A percentile compares a stretch with the other conserved stretches of the same genome.
Evolutionary conservation across 1,139 yeast species (phyloP).

Genomic region (Scheffersomyces illinoinensis): DNA sequence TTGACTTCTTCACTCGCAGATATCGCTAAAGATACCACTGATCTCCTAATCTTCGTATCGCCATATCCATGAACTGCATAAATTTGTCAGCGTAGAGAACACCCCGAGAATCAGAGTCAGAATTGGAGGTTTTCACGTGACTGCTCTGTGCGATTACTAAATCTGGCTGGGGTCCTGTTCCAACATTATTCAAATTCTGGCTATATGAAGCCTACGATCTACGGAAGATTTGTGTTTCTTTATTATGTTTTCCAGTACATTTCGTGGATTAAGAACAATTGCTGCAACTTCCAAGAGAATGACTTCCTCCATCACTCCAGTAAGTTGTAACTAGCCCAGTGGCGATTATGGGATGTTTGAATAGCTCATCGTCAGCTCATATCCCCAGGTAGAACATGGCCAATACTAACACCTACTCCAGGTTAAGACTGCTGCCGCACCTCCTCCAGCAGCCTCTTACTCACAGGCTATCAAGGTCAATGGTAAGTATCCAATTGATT

Average conservation of each 20-base stretch:
- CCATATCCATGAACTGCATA: background rate
- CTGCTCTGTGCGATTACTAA: background rate
- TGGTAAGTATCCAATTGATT: constrained; percentile 42
- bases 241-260: background rate
- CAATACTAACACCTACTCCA: constrained; percentile 29
- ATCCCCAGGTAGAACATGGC: too few species aligned
- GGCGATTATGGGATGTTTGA: background rate
- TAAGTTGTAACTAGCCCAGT: constrained; percentile 8
- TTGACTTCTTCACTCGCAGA: background rate
- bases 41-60: too few species aligned
- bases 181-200: background rate
- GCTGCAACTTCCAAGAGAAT: constrained; percentile 12
- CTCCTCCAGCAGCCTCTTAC: constrained; percentile 95
- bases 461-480: constrained; percentile 91
- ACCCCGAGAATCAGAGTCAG: background rate
- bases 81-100: background rate
- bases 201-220: background rate
- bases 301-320: constrained; percentile 19
- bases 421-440: constrained; percentile 75
- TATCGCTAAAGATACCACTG: background rate
- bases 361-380: background rate
- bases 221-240: background rate
- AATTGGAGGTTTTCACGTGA: background rate
- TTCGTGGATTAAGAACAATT: constrained; percentile 10
- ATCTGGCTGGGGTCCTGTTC: background rate